Conservation (phyloP, 192 early-diverging fungal genomes). For the Backusella morwellensis region DNA sequence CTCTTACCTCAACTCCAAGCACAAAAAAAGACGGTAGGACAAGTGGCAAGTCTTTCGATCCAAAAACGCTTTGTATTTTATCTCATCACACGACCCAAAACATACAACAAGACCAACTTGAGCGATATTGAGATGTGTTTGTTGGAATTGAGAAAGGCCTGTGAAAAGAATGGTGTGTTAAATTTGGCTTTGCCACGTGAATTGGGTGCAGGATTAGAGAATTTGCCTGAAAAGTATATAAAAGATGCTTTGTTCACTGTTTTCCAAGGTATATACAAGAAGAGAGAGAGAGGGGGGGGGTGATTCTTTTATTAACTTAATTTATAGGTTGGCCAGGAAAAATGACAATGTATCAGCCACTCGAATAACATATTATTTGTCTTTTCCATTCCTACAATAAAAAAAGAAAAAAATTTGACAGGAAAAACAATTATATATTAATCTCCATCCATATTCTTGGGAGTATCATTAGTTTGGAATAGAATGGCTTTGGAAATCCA, state of each 20-base stretch:
- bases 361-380: neutral
- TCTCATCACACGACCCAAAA: conserved; percentile 28
- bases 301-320: neutral
- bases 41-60: conserved; percentile 25
- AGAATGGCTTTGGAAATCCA: neutral
- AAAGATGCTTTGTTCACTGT: conserved; percentile 11
- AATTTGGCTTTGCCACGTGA: conserved; percentile 26
- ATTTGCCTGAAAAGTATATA: conserved; percentile 13
- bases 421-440: neutral
- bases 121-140: conserved; percentile 21
- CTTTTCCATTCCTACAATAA: neutral
- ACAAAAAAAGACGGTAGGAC: conserved; percentile 26
- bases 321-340: conserved; percentile 19
- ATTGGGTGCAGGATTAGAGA: conserved; percentile 18
- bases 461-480: neutral
- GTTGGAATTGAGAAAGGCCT: conserved; percentile 16
- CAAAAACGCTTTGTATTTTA: conserved; percentile 34
- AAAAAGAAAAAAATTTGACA: neutral
- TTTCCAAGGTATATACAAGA: conserved; percentile 8
- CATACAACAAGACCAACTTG: conserved; percentile 20
- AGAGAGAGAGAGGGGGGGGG: neutral
- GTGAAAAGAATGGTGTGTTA: conserved; percentile 25
- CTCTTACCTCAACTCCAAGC: conserved; percentile 14
- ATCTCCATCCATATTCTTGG: neutral
- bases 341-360: conserved; percentile 11